phyloP scores from a whole-genome alignment of 2,329 filamentous ascomycete species.

The Trichoderma sp. region DNA sequence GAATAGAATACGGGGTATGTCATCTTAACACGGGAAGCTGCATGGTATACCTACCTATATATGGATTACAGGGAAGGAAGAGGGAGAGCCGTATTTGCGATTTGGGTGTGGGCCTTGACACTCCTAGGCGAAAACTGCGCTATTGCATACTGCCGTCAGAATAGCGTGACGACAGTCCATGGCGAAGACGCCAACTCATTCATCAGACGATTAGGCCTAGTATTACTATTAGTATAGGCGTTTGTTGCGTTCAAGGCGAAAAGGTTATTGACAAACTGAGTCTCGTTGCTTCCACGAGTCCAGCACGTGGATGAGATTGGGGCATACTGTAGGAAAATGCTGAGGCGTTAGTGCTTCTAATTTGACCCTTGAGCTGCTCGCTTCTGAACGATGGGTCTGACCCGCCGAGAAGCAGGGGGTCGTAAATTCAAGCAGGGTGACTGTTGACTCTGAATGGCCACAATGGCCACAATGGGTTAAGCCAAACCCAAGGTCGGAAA shows the following conservation, averaged over 20 bases:
- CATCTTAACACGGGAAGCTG: background rate
- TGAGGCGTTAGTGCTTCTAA: slow-evolving; percentile 11
- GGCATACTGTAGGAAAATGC: background rate
- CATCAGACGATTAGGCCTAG: too few relatives aligned
- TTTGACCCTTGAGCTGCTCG: slow-evolving; percentile 16
- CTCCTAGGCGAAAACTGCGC: too few relatives aligned
- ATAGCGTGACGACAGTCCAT: background rate
- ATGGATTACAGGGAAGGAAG: background rate
- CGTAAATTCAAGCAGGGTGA: background rate
- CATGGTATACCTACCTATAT: background rate
- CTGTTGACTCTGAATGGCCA: background rate
- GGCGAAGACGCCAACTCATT: background rate
- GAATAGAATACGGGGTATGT: background rate
- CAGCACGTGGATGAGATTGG: slow-evolving; percentile 17
- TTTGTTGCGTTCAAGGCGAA: background rate
- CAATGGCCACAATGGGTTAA: slow-evolving; percentile 19
- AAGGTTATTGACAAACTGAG: background rate
- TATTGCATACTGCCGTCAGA: background rate
- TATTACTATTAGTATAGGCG: background rate
- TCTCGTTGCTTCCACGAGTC: slow-evolving; percentile 15
- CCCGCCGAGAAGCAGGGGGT: slow-evolving; percentile 16
- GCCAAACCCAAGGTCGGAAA: slow-evolving; percentile 12
- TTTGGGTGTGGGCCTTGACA: background rate
- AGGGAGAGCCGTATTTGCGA: background rate
- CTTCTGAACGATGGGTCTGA: slow-evolving; percentile 5